These are phyloP conservation scores for Lactifluus echinatus DNA, from an alignment of 768 basidiomycete genomes.

Conservation along the genomic window DNA sequence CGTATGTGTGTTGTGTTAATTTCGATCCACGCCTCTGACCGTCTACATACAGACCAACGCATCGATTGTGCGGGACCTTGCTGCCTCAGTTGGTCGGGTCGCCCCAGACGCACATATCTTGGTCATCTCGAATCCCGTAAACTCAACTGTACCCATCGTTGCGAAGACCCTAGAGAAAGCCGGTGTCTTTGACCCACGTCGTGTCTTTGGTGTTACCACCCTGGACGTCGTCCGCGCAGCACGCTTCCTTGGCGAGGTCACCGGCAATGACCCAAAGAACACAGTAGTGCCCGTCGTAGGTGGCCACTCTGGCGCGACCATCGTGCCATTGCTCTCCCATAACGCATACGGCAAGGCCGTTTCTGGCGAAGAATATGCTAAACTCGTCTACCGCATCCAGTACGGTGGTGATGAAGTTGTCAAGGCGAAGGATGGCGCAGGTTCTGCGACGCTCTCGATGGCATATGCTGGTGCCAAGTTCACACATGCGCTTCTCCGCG, in stretches of 20 bases:
- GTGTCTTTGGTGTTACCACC: constrained; percentile 93
- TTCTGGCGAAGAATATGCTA: constrained; percentile 62
- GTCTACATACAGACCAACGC: constrained; percentile 70
- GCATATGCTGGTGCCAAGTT: constrained; percentile 72
- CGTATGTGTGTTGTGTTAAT: constrained; percentile 38
- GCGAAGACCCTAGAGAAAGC: constrained; percentile 85
- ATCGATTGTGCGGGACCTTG: constrained; percentile 95
- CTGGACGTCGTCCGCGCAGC: constrained; percentile 96
- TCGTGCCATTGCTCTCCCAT: constrained; percentile 93
- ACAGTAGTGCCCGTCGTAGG: constrained; percentile 81
- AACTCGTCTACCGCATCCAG: constrained; percentile 89
- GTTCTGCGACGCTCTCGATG: constrained; percentile 71
- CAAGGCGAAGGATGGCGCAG: constrained; percentile 89
- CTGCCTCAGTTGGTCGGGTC: constrained; percentile 75
- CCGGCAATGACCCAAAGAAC: constrained; percentile 55
- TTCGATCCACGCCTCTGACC: neutral
- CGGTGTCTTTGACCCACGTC: constrained; percentile 84
- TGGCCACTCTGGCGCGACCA: constrained; percentile 96
- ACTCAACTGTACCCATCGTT: constrained; percentile 96
- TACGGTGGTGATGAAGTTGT: constrained; percentile 98
- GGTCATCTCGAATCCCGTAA: constrained; percentile 99
- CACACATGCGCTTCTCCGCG: constrained; percentile 50
- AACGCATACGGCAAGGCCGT: constrained; percentile 58
- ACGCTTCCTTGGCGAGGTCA: constrained; percentile 74
- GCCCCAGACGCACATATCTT: constrained; percentile 88